Conservation (phyloP, 202 grass and related monocot genomes). For the Carex arenaria region DNA sequence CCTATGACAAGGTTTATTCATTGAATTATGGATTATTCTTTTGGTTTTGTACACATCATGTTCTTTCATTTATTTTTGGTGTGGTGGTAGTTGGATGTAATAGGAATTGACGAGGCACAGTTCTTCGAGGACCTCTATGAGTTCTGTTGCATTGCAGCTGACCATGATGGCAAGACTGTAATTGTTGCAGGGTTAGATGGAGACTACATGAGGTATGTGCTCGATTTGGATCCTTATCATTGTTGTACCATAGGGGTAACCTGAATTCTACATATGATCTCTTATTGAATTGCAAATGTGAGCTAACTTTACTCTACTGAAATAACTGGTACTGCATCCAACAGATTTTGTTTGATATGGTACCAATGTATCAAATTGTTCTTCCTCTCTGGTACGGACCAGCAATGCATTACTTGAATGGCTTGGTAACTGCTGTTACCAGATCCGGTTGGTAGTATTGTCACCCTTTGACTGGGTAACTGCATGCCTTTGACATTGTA, state of each 20-base stretch:
- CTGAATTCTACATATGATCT: background rate
- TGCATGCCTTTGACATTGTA: background rate
- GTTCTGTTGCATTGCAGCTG: conserved; percentile 83
- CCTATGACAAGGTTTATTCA: conserved; percentile 62
- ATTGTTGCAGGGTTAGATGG: conserved; percentile 88
- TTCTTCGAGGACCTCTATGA: conserved; percentile 86
- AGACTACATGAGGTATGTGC: conserved; percentile 75
- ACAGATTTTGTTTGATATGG: background rate
- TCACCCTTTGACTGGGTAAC: background rate
- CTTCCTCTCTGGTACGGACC: background rate
- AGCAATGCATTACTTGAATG: background rate
- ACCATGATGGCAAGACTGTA: conserved; percentile 74
- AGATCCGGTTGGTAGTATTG: background rate
- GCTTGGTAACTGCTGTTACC: background rate
- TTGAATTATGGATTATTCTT: conserved; percentile 5
- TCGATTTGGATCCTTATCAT: background rate
- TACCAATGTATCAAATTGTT: background rate
- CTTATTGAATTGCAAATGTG: background rate
- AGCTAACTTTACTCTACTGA: background rate
- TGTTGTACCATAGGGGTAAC: background rate
- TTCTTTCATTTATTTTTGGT: conserved; percentile 5
- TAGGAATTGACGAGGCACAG: conserved; percentile 96
- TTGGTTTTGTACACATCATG: background rate
- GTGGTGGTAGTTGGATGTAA: conserved; percentile 69
- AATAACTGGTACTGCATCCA: background rate